phyloP scores from a whole-genome alignment of 352 stramenopile genomes.

The Salisapilia sapeloensis region DNA sequence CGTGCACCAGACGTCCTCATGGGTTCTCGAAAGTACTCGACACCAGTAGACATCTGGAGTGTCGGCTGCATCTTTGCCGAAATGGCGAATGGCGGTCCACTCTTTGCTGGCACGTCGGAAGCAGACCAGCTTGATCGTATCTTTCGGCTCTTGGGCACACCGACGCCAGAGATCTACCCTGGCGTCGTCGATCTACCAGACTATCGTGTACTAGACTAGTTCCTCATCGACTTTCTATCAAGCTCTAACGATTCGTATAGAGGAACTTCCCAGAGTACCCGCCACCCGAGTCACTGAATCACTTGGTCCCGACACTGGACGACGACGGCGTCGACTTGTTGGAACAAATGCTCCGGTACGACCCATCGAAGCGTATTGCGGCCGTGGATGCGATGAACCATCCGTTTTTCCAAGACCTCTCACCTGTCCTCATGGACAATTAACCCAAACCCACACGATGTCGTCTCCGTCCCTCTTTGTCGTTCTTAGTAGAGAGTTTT shows the following conservation, averaged over 20 bases:
- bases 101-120: constrained; percentile 96
- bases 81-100: constrained; percentile 84
- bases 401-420: constrained; percentile 93
- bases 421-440: constrained; percentile 49
- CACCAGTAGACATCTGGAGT: constrained; percentile 98
- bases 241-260: background rate
- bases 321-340: constrained; percentile 85
- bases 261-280: constrained; percentile 85
- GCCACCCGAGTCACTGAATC: constrained; percentile 67
- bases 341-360: constrained; percentile 80
- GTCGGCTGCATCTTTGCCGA: constrained; percentile 98
- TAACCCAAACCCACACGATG: no score
- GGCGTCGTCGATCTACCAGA: constrained; percentile 94
- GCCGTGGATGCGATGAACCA: constrained; percentile 91
- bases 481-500: no score
- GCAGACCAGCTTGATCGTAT: constrained; percentile 95
- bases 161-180: constrained; percentile 88
- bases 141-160: constrained; percentile 94
- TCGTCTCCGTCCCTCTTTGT: no score
- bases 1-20: constrained; percentile 96
- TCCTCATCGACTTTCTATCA: background rate
- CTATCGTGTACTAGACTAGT: constrained; percentile 65
- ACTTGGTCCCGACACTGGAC: constrained; percentile 86
- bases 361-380: constrained; percentile 84
- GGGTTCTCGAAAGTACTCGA: constrained; percentile 96